A percentile compares a stretch with the other conserved stretches of the same genome.
These are phyloP conservation scores for Cyamopsis tetragonoloba DNA, from an alignment of 306 rosid genomes.

Conservation along the genomic window DNA sequence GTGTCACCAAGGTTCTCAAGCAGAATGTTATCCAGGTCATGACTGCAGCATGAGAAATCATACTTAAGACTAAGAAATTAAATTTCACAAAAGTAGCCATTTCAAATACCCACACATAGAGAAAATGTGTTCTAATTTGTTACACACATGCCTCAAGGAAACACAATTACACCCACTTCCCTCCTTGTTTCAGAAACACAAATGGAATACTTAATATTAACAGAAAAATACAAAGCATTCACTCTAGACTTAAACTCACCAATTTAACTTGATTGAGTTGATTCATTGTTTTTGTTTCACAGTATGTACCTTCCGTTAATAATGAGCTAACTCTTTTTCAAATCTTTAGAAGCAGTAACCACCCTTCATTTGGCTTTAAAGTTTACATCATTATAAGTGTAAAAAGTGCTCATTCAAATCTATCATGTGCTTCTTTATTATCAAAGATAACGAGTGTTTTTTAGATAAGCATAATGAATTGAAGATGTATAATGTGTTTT, in stretches of 20 bases:
- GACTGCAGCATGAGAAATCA: conserved; percentile 52
- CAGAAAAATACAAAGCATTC: not conserved
- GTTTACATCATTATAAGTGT: conserved; percentile 8
- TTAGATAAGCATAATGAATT: not conserved
- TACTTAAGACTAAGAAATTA: not conserved
- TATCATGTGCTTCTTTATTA: not conserved
- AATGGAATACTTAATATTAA: not conserved
- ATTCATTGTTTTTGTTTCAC: not conserved
- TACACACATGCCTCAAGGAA: conserved; percentile 9
- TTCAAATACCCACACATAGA: not conserved
- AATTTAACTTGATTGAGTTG: not conserved
- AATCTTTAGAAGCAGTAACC: not conserved
- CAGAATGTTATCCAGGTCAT: conserved; percentile 96
- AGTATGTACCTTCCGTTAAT: not conserved
- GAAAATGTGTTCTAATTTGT: not conserved
- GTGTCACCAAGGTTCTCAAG: conserved; percentile 95
- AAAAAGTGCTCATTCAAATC: not conserved
- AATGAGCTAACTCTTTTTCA: not conserved
- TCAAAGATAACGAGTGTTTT: not conserved
- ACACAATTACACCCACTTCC: conserved; percentile 1
- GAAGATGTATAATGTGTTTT: conserved; percentile 7
- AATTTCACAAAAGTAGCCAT: not conserved
- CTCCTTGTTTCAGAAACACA: not conserved
- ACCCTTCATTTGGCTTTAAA: not conserved
- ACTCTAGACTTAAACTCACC: not conserved